Evolutionary conservation across 306 rosid genomes (phyloP), one percentile per base, ranked within the genome.

Genomic region (Ziziphus jujuba): DNA sequence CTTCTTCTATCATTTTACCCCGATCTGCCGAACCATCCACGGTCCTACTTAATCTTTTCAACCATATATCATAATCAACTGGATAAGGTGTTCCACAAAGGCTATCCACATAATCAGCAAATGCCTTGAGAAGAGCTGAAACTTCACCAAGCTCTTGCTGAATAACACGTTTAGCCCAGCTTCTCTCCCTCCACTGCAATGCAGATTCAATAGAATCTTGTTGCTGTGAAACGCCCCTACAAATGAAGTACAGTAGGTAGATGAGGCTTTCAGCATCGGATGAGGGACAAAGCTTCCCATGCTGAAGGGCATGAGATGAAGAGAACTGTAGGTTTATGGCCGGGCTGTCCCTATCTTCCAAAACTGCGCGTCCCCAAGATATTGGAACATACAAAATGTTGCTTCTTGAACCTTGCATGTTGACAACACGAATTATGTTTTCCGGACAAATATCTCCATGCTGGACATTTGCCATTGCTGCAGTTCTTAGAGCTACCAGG

Each of bases 151-250:
- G 82, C 82, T 81, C 78, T 53, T 89, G 92, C 74, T 92, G 98
- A 23, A 92, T 79, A 23, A 61, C 6, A 5, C 98, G 89, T 74
- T 82, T 85, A 0, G 81, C 81, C 98, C 98, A 92, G 81, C 87
- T 79, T 17, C 72, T 81, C 71, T 92, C 98, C 79, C 95, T 80
- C 98, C 98, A 92, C 69, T 89, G 96, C 66, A 92, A 80, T 8
- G 98, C 95, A 56, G 96, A 89, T 70, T 92, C 98, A 2, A 92
- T 89, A 12, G 98, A 92, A 66, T 92, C 98, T 78, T 85, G 98
- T 61, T 84, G 90, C 65, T 80, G 72, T 77, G 84, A 77, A 4
- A 72, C 58, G 48, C 92, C 96, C 19, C 98, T 89, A 40, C 86
- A 82, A 49, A 85, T 50, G n/a, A 77, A 92, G 61, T 80, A 81